A percentile compares a stretch with the other conserved stretches of the same genome.
Conservation (phyloP, 2,329 filamentous ascomycete genomes). For the Colletotrichum sp. region DNA sequence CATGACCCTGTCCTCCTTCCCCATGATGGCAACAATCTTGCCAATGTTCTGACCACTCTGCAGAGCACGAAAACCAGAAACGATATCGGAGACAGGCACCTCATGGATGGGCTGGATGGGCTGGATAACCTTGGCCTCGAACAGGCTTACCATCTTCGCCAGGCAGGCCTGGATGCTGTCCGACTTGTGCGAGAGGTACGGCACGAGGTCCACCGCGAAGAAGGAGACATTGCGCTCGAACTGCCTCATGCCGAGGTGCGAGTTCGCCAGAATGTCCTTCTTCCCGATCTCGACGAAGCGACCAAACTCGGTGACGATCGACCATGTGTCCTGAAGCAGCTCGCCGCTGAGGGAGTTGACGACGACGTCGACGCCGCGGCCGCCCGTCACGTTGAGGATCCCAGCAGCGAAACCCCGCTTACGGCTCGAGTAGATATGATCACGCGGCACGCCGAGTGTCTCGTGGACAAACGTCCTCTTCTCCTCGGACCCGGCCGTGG, state of each 20-base stretch:
- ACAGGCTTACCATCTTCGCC: background rate
- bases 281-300: background rate
- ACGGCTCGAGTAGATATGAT: background rate
- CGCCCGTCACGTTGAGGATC: background rate
- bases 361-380: background rate
- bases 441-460: background rate
- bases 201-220: background rate
- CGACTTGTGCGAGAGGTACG: background rate
- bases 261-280: background rate
- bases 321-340: background rate
- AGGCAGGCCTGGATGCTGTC: background rate
- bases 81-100: background rate
- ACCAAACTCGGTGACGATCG: background rate
- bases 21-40: background rate
- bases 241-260: background rate
- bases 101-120: background rate
- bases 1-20: background rate
- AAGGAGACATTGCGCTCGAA: background rate
- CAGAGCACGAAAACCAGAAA: background rate
- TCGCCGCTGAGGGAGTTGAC: background rate
- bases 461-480: constrained; percentile 34
- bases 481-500: constrained; percentile 35
- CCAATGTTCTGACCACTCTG: background rate
- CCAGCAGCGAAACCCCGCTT: background rate
- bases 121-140: background rate